Conservation (phyloP, 208 protist genomes). For the Crithidia mellificae region DNA sequence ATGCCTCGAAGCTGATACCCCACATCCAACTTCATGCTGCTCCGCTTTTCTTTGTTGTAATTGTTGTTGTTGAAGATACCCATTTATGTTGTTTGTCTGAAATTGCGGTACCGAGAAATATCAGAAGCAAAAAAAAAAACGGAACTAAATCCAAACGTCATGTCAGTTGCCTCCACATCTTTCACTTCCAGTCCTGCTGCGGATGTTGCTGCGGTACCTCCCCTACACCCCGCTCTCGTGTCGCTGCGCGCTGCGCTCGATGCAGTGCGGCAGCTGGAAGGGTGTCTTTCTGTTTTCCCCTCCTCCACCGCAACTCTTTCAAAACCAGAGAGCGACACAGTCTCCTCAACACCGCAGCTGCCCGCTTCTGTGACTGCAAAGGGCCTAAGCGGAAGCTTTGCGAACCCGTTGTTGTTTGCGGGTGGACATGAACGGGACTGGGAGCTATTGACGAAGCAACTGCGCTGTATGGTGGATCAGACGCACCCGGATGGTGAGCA, state of each 20-base stretch:
- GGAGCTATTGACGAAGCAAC: conserved; percentile 15
- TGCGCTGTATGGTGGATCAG: conserved; percentile 16
- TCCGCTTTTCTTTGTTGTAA: not conserved
- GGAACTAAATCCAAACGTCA: not conserved
- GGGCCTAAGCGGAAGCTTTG: too few species aligned
- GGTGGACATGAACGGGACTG: conserved; percentile 9
- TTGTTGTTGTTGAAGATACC: too few species aligned
- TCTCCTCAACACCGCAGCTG: not conserved
- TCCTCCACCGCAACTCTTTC: not conserved
- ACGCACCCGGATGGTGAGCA: not conserved
- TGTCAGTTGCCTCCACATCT: not conserved
- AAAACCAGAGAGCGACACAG: not conserved
- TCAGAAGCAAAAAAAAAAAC: too few species aligned
- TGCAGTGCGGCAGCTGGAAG: conserved; percentile 19
- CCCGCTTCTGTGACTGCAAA: not conserved
- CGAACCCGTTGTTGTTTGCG: not conserved
- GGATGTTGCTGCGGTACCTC: not conserved
- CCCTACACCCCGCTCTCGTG: conserved; percentile 16
- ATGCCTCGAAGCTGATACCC: too few species aligned
- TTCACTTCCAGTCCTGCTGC: not conserved
- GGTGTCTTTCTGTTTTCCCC: not conserved
- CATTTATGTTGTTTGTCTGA: too few species aligned
- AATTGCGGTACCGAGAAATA: too few species aligned
- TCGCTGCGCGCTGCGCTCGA: conserved; percentile 14
- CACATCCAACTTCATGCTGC: too few species aligned